These are phyloP conservation scores for Nicotiana benthamiana DNA, from an alignment of 257 asterid species.

Conservation along the genomic window DNA sequence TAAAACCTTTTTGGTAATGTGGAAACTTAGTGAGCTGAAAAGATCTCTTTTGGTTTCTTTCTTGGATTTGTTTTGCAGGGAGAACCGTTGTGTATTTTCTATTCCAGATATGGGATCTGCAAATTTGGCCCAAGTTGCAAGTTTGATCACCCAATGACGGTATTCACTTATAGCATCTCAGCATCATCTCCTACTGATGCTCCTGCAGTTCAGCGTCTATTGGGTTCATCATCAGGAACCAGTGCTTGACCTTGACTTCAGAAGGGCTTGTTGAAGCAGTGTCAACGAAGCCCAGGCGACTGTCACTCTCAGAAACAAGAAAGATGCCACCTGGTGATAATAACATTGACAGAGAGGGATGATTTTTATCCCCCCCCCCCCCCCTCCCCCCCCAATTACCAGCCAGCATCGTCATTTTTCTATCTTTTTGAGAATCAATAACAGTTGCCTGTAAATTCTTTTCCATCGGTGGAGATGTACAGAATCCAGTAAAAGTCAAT, in stretches of 20 bases:
- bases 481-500: constrained; percentile 40
- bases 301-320: constrained; percentile 61
- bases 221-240: constrained; percentile 66
- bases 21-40: background rate
- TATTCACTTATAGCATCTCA: constrained; percentile 48
- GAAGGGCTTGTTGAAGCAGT: constrained; percentile 62
- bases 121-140: constrained; percentile 99
- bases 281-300: constrained; percentile 52
- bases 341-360: constrained; percentile 73
- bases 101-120: constrained; percentile 94
- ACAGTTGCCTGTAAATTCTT: constrained; percentile 63
- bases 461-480: constrained; percentile 65
- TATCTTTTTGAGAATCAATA: constrained; percentile 39
- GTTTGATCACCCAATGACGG: constrained; percentile 96
- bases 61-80: constrained; percentile 48
- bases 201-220: constrained; percentile 45
- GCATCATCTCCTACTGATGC: constrained; percentile 56
- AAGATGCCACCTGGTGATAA: constrained; percentile 67
- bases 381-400: constrained; percentile 15
- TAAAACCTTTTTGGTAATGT: background rate
- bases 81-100: constrained; percentile 83
- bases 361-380: constrained; percentile 19
- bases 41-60: constrained; percentile 9
- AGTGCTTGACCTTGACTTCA: constrained; percentile 57
- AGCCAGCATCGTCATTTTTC: constrained; percentile 23